Percentiles rank a stretch among this genome's conserved stretches.
phyloP scores from a whole-genome alignment of 2,329 filamentous ascomycete genomes.

The Fusarium compactum region DNA sequence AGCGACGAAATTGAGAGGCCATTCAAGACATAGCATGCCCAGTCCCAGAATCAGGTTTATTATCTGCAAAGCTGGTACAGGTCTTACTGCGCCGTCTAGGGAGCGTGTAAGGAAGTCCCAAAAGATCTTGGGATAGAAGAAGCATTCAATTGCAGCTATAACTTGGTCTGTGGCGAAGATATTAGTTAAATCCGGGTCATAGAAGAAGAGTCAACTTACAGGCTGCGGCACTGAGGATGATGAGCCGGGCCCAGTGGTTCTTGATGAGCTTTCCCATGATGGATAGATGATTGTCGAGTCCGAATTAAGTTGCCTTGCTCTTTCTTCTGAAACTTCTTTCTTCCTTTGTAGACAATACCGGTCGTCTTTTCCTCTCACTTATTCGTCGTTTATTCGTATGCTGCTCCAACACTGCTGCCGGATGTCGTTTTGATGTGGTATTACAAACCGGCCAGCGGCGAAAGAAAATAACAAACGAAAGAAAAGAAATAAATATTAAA shows the following conservation, averaged over 20 bases:
- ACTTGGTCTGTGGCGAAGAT: slow-evolving; percentile 79
- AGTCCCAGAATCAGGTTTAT: slow-evolving; percentile 89
- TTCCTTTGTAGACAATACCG: slow-evolving; percentile 19
- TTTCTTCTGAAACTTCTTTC: slow-evolving; percentile 1
- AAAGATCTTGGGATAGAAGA: slow-evolving; percentile 99
- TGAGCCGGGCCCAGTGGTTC: slow-evolving; percentile 98
- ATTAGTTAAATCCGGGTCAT: slow-evolving; percentile 43
- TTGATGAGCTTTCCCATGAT: slow-evolving; percentile 98
- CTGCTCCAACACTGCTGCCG: slow-evolving; percentile 26
- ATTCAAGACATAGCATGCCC: slow-evolving; percentile 86
- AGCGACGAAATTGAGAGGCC: slow-evolving; percentile 83
- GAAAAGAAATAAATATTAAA: slow-evolving; percentile 24
- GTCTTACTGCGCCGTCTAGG: slow-evolving; percentile 86
- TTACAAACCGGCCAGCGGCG: slow-evolving; percentile 41
- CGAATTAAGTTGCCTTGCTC: slow-evolving; percentile 29
- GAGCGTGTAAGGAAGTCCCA: slow-evolving; percentile 96
- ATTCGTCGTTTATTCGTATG: slow-evolving; percentile 24
- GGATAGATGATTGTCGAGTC: slow-evolving; percentile 15
- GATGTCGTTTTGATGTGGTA: slow-evolving; percentile 22
- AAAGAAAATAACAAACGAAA: slow-evolving; percentile 17
- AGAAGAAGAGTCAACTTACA: slow-evolving; percentile 64
- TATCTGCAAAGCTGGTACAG: slow-evolving; percentile 88
- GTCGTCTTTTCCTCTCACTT: slow-evolving; percentile 16
- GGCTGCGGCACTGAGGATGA: slow-evolving; percentile 84
- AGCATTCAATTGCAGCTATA: slow-evolving; percentile 82